These are phyloP conservation scores for Diophrys sp. DNA, from an alignment of 73 alveolate species.

Conservation along the genomic window DNA sequence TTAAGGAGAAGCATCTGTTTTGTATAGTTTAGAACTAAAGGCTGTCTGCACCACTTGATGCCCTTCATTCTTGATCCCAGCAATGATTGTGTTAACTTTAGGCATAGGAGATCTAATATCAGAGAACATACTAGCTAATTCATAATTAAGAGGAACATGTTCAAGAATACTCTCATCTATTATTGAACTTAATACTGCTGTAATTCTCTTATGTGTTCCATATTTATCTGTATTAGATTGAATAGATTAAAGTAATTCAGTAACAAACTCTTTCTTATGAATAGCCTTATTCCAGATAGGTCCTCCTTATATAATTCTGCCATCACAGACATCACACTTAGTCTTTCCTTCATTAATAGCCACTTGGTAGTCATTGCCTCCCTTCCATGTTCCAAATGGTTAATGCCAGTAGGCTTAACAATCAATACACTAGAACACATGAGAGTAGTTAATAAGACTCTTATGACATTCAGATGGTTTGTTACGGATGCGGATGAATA, in stretches of 20 bases:
- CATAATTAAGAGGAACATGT: slow-evolving; percentile 60
- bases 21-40: slow-evolving; percentile 74
- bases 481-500: slow-evolving; percentile 76
- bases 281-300: slow-evolving; percentile 80
- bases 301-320: slow-evolving; percentile 78
- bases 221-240: slow-evolving; percentile 28
- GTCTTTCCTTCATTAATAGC: slow-evolving; percentile 4
- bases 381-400: slow-evolving; percentile 41
- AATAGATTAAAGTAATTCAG: slow-evolving; percentile 51
- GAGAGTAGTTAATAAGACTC: slow-evolving; percentile 76
- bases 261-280: slow-evolving; percentile 77
- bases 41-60: slow-evolving; percentile 76
- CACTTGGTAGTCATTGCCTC: slow-evolving; percentile 38
- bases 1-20: slow-evolving; percentile 87
- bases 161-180: slow-evolving; percentile 74
- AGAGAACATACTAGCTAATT: slow-evolving; percentile 67
- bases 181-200: slow-evolving; percentile 63
- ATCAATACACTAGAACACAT: slow-evolving; percentile 57
- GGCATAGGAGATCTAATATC: slow-evolving; percentile 69
- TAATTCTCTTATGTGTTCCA: slow-evolving; percentile 73
- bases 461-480: slow-evolving; percentile 79
- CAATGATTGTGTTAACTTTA: slow-evolving; percentile 65
- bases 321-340: slow-evolving; percentile 78
- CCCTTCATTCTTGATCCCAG: slow-evolving; percentile 80
- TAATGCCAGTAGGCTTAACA: slow-evolving; percentile 8